These are phyloP conservation scores for Camelina sativa DNA, from an alignment of 345 rosid genomes.

Conservation along the genomic window DNA sequence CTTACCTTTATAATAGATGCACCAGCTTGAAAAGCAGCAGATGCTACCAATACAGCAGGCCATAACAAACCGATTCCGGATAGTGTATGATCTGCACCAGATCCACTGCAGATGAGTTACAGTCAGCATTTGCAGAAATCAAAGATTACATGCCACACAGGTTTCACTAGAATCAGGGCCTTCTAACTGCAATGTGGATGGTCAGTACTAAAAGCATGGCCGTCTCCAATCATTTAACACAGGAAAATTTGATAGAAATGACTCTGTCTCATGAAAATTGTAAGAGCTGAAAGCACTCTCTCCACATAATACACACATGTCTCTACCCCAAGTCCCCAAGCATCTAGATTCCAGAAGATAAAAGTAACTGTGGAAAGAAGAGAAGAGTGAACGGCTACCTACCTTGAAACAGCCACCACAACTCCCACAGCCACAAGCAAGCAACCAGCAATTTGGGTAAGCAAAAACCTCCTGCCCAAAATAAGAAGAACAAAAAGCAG, in stretches of 20 bases:
- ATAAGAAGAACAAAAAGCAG: slow-evolving; percentile 66
- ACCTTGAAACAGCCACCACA: slow-evolving; percentile 82
- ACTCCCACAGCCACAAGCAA: slow-evolving; percentile 83
- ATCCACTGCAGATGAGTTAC: slow-evolving; percentile 61
- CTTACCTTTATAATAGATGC: slow-evolving; percentile 82
- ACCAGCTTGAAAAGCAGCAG: slow-evolving; percentile 86
- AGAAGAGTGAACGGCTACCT: slow-evolving; percentile 41
- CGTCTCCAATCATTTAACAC: not conserved
- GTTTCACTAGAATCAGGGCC: slow-evolving; percentile 4
- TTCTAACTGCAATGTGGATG: slow-evolving; percentile 15
- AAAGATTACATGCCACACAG: slow-evolving; percentile 8
- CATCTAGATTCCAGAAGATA: not conserved
- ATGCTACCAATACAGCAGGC: slow-evolving; percentile 81
- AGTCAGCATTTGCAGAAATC: slow-evolving; percentile 17
- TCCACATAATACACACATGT: not conserved
- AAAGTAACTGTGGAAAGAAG: slow-evolving; percentile 9
- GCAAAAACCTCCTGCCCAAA: slow-evolving; percentile 63
- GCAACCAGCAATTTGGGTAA: slow-evolving; percentile 72
- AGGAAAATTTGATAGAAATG: not conserved
- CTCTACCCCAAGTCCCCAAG: not conserved
- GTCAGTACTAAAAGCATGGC: not conserved
- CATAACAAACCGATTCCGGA: slow-evolving; percentile 60
- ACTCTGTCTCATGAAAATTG: not conserved
- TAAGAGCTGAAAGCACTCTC: not conserved
- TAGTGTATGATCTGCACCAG: slow-evolving; percentile 64